Evolutionary conservation across 225 moss, liverwort and hornwort species (phyloP).

Genomic region (Rhytidiadelphus loreus): DNA sequence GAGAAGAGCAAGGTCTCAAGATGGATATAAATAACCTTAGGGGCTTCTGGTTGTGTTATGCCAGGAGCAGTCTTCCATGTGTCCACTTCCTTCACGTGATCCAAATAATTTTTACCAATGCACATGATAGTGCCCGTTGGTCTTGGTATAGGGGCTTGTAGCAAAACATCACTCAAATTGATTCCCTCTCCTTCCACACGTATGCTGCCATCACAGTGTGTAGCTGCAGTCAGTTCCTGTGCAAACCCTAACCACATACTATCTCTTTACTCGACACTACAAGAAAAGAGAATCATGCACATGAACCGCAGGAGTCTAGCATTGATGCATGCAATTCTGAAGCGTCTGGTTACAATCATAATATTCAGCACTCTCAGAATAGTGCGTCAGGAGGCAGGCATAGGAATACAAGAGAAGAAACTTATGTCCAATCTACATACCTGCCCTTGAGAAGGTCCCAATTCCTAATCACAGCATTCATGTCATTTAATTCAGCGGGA

Average conservation of each 20-base stretch:
- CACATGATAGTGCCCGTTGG: slow-evolving; percentile 86
- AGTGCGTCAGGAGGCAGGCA: not conserved
- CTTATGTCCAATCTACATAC: slow-evolving; percentile 7
- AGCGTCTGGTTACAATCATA: not conserved
- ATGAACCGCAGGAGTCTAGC: not conserved
- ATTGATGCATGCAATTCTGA: not conserved
- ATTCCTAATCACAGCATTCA: slow-evolving; percentile 55
- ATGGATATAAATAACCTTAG: slow-evolving; percentile 40
- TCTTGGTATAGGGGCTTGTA: slow-evolving; percentile 77
- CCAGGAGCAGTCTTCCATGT: slow-evolving; percentile 62
- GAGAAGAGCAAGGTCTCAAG: not conserved
- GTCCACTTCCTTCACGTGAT: slow-evolving; percentile 94
- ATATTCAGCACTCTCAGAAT: not conserved
- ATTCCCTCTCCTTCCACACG: slow-evolving; percentile 40
- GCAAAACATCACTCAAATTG: slow-evolving; percentile 37
- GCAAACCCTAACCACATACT: not conserved
- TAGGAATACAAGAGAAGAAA: not conserved
- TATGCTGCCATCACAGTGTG: slow-evolving; percentile 35
- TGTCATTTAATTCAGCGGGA: slow-evolving; percentile 32
- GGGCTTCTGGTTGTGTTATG: slow-evolving; percentile 61
- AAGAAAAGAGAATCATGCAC: not conserved
- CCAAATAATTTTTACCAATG: slow-evolving; percentile 88
- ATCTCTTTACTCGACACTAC: not conserved
- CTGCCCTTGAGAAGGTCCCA: slow-evolving; percentile 60
- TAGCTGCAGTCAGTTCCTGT: slow-evolving; percentile 1